A percentile compares a stretch with the other conserved stretches of the same genome.
These are phyloP conservation scores for Claviceps arundinis DNA, from an alignment of 2,329 filamentous ascomycete genomes.

Conservation along the genomic window DNA sequence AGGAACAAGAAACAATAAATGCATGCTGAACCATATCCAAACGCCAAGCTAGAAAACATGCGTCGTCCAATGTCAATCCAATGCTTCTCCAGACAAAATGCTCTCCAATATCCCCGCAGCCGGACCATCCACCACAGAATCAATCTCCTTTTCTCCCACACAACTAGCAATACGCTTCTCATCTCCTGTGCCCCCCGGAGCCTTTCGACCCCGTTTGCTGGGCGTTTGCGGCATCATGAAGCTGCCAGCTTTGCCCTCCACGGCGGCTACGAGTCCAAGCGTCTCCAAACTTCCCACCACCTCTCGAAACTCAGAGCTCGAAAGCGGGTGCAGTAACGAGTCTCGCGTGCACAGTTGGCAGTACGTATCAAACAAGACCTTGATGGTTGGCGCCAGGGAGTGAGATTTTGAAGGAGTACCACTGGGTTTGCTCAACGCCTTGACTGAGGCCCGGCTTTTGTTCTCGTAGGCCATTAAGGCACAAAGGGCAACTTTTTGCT, in stretches of 20 bases:
- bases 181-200: constrained; percentile 43
- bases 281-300: constrained; percentile 84
- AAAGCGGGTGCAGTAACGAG: constrained; percentile 78
- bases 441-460: constrained; percentile 41
- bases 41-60: neutral
- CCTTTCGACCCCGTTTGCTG: constrained; percentile 51
- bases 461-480: constrained; percentile 79
- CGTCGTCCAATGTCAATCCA: constrained; percentile 28
- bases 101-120: constrained; percentile 48
- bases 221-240: constrained; percentile 54
- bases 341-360: constrained; percentile 71
- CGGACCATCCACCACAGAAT: constrained; percentile 51
- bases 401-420: constrained; percentile 50
- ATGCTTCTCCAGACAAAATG: constrained; percentile 47
- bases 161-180: constrained; percentile 69
- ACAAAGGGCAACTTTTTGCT: constrained; percentile 92
- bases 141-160: constrained; percentile 68
- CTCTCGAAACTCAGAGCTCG: constrained; percentile 85
- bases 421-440: constrained; percentile 23
- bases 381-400: constrained; percentile 62
- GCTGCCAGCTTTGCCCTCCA: constrained; percentile 55
- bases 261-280: constrained; percentile 61
- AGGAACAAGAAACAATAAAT: neutral
- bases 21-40: neutral
- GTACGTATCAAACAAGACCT: constrained; percentile 75